Base-by-base conservation (phyloP, 2,329 filamentous ascomycete species). In the Fusarium chuoi region DNA sequence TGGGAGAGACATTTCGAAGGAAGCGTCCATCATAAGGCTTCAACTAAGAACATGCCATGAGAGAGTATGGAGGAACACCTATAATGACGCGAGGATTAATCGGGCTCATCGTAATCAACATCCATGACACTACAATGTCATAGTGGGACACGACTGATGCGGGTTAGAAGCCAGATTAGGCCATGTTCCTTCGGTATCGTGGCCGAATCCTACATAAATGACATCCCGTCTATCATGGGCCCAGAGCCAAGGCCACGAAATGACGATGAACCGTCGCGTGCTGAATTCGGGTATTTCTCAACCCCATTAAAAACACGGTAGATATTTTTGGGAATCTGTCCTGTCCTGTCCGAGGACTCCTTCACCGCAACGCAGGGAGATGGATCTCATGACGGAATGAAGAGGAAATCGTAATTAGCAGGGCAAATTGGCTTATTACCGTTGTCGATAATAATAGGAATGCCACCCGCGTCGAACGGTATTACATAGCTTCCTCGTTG, bases 361-460 rank as follows among this genome's bases (percentile, higher is more conserved):
- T 65, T 60, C 60, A 62, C 51, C 59, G 71, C 51, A 62, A 76
- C 52, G 66, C 68, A 74, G 63, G 65, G 59, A 57, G 62, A 75
- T 67, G 71, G 69, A 68, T 62, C 33, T 76, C 41, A 66, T 65
- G 56, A 71, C 66, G 61, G 65, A 67, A 71, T 61, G 65, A 69
- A 62, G 58, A 72, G 65, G 69, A 68, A 67, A 70, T 68, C 67
- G 57, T 52, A 76, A 77, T 76, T 77, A 77, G 55, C 64, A 69
- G 36, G 51, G 73, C 60, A 75, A 73, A 77, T 77, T 77, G 60
- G 65, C 55, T 73, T 77, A 76, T 68, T 69, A 73, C 51, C 35
- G 38, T 28, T 49, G 33, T 36, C 61, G 55, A 73, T 73, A 73
- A 71, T 64, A 68, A 68, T 64, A 74, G 62, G 62, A 63, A 75